Evolutionary conservation across 768 basidiomycete species (phyloP), one percentile per base, ranked within the genome.

Genomic region (Tylopilus balloui): DNA sequence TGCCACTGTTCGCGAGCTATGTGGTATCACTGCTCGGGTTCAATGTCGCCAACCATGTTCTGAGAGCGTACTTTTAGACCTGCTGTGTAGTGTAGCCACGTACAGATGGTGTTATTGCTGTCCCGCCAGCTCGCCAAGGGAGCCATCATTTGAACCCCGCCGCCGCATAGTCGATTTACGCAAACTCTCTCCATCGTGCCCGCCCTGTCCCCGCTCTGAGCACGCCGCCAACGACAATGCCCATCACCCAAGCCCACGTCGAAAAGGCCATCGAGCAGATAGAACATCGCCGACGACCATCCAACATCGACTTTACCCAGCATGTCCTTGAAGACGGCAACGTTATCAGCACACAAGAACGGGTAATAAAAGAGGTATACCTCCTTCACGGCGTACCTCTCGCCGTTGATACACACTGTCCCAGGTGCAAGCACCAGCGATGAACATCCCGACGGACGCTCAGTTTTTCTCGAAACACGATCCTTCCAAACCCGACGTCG

Each of bases 341-440:
- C 59, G 76, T 84, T 43, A 86, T 96, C 61, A 89, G 83, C 70
- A 98, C 96, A 11, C 90, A 92, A 61, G 94, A 97, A 69, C 81
- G 95, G 58, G 91, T 96, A 39, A 82, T 97, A 63, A 97, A 97
- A 71, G 95, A 98, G 73, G 93, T 95, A 58, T 58, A 83, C 20
- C 27, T 31, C 25, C 14, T 23, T 28, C 50, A 2, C 37, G 14
- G 21, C 17, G 17, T 12, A 4, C 29, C 40, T 43, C 46, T 47
- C 47, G 48, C 53, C 44, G 21, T 32, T 58, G 36, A 53, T 37
- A 7, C 17, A 28, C 10, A 29, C 25, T 21, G 17, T 29, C 4
- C 10, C 63, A 96, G 93, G 93, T 98, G 8, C 96, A 98, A 84
- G 94, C 96, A 21, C 95, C 96, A 21, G 94, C 96, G 42, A 94